Evolutionary conservation across 1,284 basidiomycete genomes (phyloP), one percentile per base, ranked within the genome.

Genomic region (Naganishia albida): DNA sequence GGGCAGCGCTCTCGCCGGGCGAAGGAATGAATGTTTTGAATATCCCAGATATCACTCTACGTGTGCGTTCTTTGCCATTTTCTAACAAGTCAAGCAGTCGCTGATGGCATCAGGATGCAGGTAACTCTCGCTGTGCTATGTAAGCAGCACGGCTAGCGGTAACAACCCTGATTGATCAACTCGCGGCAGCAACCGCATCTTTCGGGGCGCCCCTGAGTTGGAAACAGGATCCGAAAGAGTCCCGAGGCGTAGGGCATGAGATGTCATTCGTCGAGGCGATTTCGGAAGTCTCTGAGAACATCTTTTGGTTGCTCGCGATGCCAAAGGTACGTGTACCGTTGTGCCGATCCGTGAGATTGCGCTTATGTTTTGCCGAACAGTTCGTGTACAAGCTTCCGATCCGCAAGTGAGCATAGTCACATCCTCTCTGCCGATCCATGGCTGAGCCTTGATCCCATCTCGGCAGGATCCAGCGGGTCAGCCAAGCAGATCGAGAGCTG

Each of bases 231-330:
- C 46, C 46, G 16, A 42, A 54, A 25, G 28, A 40, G n/a, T 25
- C 52, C 2, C 48, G 34, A 50, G 44, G 26, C 3, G 25, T 23
- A 3, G 83, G 83, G 0, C 83, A 87, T 72, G 69, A 74, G 40
- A 78, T 87, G 75, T 80, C 83, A 2, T 87, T 86, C 79, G 85
- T 84, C 71, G 81, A 83, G 42, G 81, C 85, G 7, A 77, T 86
- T 42, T 81, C 83, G 56, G 77, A 76, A 18, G 82, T 85, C 7
- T 80, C 82, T 7, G 76, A 74, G 3, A 77, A 82, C 44, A 73
- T 85, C 7, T 74, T 82, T 52, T 67, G 63, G 67, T 38, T 64
- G n/a, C 52, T 67, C 20, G 42, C 59, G 10, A 13, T 63, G 23
- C 67, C 67, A 23, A 59, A 62, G 43, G 57, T 64, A 20, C 18